Base-by-base conservation (phyloP, 108 stramenopile species). In the Skeletonema marinoi region DNA sequence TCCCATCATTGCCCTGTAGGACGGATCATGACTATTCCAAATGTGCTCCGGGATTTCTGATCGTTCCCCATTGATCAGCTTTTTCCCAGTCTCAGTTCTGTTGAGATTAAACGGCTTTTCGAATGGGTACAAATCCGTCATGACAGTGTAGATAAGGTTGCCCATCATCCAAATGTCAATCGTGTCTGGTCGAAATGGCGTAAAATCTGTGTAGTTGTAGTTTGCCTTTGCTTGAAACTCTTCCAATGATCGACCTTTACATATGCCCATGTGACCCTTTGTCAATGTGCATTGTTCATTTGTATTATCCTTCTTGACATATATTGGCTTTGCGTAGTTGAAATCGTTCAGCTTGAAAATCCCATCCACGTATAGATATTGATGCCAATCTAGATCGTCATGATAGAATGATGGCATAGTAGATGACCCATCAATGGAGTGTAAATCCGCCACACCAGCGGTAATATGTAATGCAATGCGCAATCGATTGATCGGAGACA, bases 121-220 rank as follows among this genome's bases (percentile, higher is more conserved):
- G 33, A 75, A 83, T 1, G 75, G 70, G 39, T 77, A 80, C 12
- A 76, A 50, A 65, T 80, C 79, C 0, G 74, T 83, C 21, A 83
- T 48, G n/a, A 83, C 72, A 66, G 67, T 75, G 75, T 83, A 83
- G 0, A 83, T 80, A 0, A 75, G 33, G 25, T 83, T 76, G 5
- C 79, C 83, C 83, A 83, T 83, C 83, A 83, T 80, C 74, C 75
- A 83, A 8, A 83, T 61, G 54, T 83, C 83, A n/a, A 77, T 54
- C 56, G 60, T 69, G 32, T 85, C 80, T 5, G 17, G 33, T 17
- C 38, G 16, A 17, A 39, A 32, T n/a, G 68, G 44, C 6, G 9
- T 19, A 7, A 64, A 16, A 13, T 11, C 3, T n/a, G 17, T 12
- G 12, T 21, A 11, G 10, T 56, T 25, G 42, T 51, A 11, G 10